Conservation (phyloP, 805 yeast genomes). For the Myxozyma melibiosi region DNA sequence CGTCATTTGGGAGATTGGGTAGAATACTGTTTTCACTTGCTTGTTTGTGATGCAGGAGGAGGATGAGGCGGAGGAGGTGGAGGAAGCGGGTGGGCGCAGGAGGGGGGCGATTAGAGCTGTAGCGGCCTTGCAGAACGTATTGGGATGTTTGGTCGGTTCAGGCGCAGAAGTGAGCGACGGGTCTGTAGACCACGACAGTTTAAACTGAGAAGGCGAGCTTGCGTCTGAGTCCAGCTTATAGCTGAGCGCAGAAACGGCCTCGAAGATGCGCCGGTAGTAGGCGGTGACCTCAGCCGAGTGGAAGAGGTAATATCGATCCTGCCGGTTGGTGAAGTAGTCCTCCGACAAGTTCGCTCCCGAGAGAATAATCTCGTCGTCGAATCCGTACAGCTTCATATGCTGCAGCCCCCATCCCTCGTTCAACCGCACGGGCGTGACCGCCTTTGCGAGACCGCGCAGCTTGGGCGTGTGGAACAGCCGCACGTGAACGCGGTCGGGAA, state of each 20-base stretch:
- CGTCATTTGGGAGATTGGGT: conserved; percentile 88
- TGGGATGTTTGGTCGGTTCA: conserved; percentile 55
- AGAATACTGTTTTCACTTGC: conserved; percentile 63
- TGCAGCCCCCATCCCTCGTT: conserved; percentile 93
- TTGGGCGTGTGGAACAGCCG: conserved; percentile 91
- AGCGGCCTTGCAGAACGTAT: conserved; percentile 43
- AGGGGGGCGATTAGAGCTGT: conserved; percentile 61
- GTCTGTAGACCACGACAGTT: conserved; percentile 58
- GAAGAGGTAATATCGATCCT: conserved; percentile 86
- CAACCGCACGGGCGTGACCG: conserved; percentile 73
- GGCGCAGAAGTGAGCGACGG: conserved; percentile 61
- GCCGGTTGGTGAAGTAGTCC: conserved; percentile 93
- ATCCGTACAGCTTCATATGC: conserved; percentile 96
- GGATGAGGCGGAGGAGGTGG: conserved; percentile 18
- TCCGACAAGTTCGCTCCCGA: conserved; percentile 89
- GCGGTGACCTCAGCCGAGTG: conserved; percentile 59
- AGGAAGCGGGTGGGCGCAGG: conserved; percentile 50
- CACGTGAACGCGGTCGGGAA: conserved; percentile 67
- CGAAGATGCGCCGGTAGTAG: conserved; percentile 73
- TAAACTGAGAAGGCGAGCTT: conserved; percentile 52
- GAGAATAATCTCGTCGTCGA: conserved; percentile 84
- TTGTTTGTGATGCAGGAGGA: background rate
- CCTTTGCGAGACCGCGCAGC: conserved; percentile 64
- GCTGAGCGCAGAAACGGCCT: conserved; percentile 67
- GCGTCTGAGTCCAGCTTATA: conserved; percentile 58